Conservation (phyloP, 768 basidiomycete genomes). For the Amanita molliuscula region DNA sequence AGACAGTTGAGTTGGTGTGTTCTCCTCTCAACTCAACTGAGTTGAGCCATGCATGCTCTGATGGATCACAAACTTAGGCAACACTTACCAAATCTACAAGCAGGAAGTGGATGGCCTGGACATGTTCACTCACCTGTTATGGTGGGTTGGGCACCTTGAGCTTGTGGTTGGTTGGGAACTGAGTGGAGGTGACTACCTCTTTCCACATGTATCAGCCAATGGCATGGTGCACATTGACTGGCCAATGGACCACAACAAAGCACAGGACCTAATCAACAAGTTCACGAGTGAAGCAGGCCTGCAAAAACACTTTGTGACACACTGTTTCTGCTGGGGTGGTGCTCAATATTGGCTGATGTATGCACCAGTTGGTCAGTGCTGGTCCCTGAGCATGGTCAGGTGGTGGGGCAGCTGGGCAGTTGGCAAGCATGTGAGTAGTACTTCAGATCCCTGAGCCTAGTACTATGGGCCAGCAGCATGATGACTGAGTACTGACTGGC, state of each 20-base stretch:
- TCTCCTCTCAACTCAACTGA: no score
- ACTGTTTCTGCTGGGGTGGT: no score
- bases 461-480: background rate
- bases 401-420: conserved; percentile 37
- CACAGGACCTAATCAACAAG: conserved; percentile 18
- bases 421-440: conserved; percentile 23
- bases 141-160: conserved; percentile 16
- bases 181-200: conserved; percentile 20
- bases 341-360: conserved; percentile 25
- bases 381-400: conserved; percentile 21
- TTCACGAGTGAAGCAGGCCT: conserved; percentile 16
- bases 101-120: conserved; percentile 19
- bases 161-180: conserved; percentile 13
- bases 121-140: conserved; percentile 16
- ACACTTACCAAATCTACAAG: conserved; percentile 23
- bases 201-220: conserved; percentile 20
- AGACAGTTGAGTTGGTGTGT: no score
- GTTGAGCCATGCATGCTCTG: no score
- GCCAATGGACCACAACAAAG: conserved; percentile 16
- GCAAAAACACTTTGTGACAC: conserved; percentile 19
- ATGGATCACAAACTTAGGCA: no score
- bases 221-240: conserved; percentile 15
- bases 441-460: background rate
- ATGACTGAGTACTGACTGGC: background rate
- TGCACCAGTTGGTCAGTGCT: conserved; percentile 22